Conservation (phyloP, 2,329 filamentous ascomycete genomes). For the Cladobotryum protrusum region DNA sequence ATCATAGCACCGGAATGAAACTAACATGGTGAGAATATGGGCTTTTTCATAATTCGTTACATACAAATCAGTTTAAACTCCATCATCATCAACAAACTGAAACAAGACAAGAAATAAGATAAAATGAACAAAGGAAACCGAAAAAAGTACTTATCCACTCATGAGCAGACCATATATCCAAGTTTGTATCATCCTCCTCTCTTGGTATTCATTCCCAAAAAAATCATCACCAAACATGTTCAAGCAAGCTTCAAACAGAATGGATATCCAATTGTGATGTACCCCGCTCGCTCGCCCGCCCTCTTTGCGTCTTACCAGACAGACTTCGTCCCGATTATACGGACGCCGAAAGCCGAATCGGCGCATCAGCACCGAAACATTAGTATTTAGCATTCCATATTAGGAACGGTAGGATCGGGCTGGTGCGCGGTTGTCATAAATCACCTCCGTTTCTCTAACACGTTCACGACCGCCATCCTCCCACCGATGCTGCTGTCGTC, state of each 20-base stretch:
- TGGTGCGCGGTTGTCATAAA: constrained; percentile 47
- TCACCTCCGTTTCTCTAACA: constrained; percentile 61
- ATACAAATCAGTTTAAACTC: constrained; percentile 10
- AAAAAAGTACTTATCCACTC: background rate
- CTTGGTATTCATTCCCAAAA: too few relatives aligned
- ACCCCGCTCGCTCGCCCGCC: too few relatives aligned
- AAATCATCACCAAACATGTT: too few relatives aligned
- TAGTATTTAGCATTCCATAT: background rate
- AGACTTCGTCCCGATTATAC: too few relatives aligned
- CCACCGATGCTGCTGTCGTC: constrained; percentile 29
- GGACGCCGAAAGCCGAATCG: too few relatives aligned
- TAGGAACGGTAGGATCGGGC: constrained; percentile 20
- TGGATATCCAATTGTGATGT: too few relatives aligned
- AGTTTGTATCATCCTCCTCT: too few relatives aligned
- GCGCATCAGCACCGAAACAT: too few relatives aligned
- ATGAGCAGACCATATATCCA: background rate
- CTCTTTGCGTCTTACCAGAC: too few relatives aligned
- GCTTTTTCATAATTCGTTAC: constrained; percentile 11
- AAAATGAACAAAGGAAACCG: background rate
- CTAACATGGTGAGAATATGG: background rate
- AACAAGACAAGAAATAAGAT: background rate
- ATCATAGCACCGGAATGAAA: too few relatives aligned
- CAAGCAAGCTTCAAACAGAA: too few relatives aligned
- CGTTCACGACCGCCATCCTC: constrained; percentile 50
- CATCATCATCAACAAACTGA: constrained; percentile 9